phyloP scores from a whole-genome alignment of 208 protist species.

The Trypanosoma mega region DNA sequence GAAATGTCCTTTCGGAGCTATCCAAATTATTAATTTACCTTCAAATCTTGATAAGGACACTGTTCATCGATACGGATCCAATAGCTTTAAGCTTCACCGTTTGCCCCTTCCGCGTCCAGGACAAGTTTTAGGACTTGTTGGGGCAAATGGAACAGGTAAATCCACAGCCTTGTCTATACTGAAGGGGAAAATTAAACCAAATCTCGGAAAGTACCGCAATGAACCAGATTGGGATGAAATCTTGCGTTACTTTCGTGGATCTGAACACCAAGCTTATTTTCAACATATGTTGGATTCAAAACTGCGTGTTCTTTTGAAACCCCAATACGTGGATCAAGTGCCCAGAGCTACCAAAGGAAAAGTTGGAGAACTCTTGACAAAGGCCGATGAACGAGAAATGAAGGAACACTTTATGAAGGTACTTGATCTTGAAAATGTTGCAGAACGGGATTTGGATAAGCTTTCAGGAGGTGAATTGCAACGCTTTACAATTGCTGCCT shows the following conservation, averaged over 20 bases:
- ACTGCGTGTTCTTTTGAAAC: conserved; percentile 98
- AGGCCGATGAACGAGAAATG: conserved; percentile 88
- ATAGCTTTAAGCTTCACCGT: conserved; percentile 99
- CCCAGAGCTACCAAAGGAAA: conserved; percentile 96
- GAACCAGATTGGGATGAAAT: conserved; percentile 99
- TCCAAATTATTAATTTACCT: conserved; percentile 99
- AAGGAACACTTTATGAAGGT: conserved; percentile 81
- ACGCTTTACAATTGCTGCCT: conserved; percentile 98
- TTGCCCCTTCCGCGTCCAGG: conserved; percentile 98
- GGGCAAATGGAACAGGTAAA: conserved; percentile 99
- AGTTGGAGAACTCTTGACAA: conserved; percentile 92
- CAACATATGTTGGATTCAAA: conserved; percentile 98
- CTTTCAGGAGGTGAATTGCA: conserved; percentile 99
- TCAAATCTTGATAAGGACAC: conserved; percentile 97
- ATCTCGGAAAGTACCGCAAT: conserved; percentile 96
- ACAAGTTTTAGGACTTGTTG: conserved; percentile 99
- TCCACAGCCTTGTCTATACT: conserved; percentile 99
- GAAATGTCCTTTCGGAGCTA: conserved; percentile 99
- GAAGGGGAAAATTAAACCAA: conserved; percentile 98
- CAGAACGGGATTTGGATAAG: conserved; percentile 93
- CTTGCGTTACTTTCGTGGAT: conserved; percentile 98
- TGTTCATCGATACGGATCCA: conserved; percentile 99
- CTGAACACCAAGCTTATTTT: conserved; percentile 99
- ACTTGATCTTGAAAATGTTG: conserved; percentile 94
- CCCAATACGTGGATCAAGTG: conserved; percentile 99